Evolutionary conservation across 2,329 filamentous ascomycete species (phyloP).

Genomic region (Zelopaecilomyces penicillatus): DNA sequence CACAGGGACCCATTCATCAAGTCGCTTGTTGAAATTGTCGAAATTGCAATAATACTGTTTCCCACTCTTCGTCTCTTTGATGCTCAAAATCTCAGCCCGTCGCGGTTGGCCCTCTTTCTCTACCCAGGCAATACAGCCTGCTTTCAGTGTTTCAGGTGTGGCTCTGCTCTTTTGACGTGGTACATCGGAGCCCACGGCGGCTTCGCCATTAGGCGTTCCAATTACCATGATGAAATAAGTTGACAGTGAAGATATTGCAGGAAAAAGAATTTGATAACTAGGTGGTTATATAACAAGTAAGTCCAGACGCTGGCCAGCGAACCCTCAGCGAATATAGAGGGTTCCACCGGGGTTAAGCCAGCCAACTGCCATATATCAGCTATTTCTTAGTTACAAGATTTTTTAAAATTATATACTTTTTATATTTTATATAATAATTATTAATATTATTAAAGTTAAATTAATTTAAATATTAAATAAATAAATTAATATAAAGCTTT

Average conservation of each 20-base stretch:
- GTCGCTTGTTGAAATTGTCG: conserved; percentile 90
- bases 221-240: conserved; percentile 43
- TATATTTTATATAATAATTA: too few species aligned
- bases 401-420: too few species aligned
- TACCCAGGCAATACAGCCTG: conserved; percentile 54
- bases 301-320: too few species aligned
- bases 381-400: too few species aligned
- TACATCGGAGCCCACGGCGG: conserved; percentile 47
- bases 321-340: too few species aligned
- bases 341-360: too few species aligned
- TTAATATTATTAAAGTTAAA: too few species aligned
- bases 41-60: conserved; percentile 95
- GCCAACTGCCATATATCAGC: too few species aligned
- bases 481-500: too few species aligned
- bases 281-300: too few species aligned
- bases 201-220: conserved; percentile 40
- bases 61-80: conserved; percentile 79
- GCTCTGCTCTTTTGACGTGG: conserved; percentile 68
- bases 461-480: too few species aligned
- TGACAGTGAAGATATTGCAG: conserved; percentile 7
- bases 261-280: conserved; percentile 4
- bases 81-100: conserved; percentile 93
- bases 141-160: conserved; percentile 68
- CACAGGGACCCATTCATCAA: conserved; percentile 79
- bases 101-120: conserved; percentile 71